Base-by-base conservation (phyloP, 2,329 filamentous ascomycete genomes). In the Penicillium freii region DNA sequence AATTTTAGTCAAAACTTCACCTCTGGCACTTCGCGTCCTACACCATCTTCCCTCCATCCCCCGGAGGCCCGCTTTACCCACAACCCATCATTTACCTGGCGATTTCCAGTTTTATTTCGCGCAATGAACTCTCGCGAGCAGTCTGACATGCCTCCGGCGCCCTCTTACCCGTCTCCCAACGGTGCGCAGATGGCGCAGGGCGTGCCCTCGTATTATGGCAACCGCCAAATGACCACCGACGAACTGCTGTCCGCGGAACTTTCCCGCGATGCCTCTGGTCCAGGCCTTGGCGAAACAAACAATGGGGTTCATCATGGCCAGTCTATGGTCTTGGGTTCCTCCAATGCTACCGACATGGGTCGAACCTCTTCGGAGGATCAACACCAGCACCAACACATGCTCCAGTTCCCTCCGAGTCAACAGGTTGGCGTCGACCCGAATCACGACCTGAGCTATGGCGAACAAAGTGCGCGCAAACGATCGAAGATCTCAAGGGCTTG, bases 401-500 rank as follows among this genome's bases (percentile, higher is more conserved):
- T 76, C 23, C 73, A 76, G 58, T 77, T 78, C 58, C 68, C 76
- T 13, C 73, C 76, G 9, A 76, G 73, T 58, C 74, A 77, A 56
- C 76, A 78, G 60, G 74, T 76, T 13, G 74, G 74, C 34, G 73
- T 77, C 51, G 77, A 79, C 54, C 76, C 75, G 15, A 76, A 79
- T 58, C 75, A 79, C 52, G 73, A 80, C 50, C 59, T 83, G 62
- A 78, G 75, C 62, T 81, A 82, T 66, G 81, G 81, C 39, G 86
- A 88, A 61, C 81, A 81, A 57, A 85, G 86, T 11, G 84, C 87
- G 15, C 87, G 88, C 61, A 94, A 94, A 72, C 82, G 91, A 58
- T 90, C 88, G 6, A 96, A 96, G 73, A 91, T 94, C 6, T 95
- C 91, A 11, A 84, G 91, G 38, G 92, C 91, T 2, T 96, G 91